phyloP scores from a whole-genome alignment of 306 rosid species.

The Cicer pinnatifidum region DNA sequence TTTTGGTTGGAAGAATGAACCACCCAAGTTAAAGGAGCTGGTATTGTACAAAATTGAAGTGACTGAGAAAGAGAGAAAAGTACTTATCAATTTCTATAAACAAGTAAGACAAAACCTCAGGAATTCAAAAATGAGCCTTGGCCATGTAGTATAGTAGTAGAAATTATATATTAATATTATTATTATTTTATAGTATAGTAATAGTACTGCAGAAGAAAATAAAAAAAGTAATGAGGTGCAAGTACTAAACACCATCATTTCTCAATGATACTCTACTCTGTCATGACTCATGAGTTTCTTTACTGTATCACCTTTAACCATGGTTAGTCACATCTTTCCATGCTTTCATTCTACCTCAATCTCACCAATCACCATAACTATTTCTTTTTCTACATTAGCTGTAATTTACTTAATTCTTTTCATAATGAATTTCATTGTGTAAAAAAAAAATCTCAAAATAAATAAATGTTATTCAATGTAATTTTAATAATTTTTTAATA shows the following conservation, averaged over 20 bases:
- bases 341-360: slow-evolving; percentile 24
- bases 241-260: slow-evolving; percentile 87
- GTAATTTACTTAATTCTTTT: too few species aligned
- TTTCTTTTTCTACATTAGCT: background rate
- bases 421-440: too few species aligned
- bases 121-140: slow-evolving; percentile 60
- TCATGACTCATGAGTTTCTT: slow-evolving; percentile 42
- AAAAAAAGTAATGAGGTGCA: background rate
- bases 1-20: slow-evolving; percentile 89
- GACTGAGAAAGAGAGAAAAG: slow-evolving; percentile 24
- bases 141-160: slow-evolving; percentile 35
- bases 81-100: slow-evolving; percentile 68
- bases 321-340: slow-evolving; percentile 61
- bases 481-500: too few species aligned
- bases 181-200: background rate
- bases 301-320: slow-evolving; percentile 58
- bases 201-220: background rate
- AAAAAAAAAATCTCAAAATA: too few species aligned
- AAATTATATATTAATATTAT: background rate
- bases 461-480: too few species aligned
- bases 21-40: slow-evolving; percentile 50
- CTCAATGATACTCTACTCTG: slow-evolving; percentile 77
- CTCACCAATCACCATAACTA: slow-evolving; percentile 27
- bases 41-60: slow-evolving; percentile 12
- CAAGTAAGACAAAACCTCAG: slow-evolving; percentile 69